Evolutionary conservation across 106 monocot species (phyloP).

Genomic region (Hemerocallis citrina): DNA sequence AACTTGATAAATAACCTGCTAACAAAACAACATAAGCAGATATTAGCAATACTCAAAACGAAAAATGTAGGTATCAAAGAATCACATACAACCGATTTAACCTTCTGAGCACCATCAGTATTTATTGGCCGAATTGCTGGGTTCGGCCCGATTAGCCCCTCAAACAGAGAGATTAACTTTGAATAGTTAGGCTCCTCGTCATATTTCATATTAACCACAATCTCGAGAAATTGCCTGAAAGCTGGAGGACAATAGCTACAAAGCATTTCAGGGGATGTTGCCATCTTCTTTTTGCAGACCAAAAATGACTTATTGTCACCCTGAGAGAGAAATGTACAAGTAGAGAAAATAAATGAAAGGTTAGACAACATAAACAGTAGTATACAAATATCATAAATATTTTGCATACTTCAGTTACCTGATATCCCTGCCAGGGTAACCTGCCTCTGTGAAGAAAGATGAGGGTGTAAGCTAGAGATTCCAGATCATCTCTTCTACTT

Average conservation of each 20-base stretch:
- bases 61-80: neutral
- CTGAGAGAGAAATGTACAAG: slow-evolving; percentile 18
- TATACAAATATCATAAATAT: neutral
- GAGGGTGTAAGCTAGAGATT: slow-evolving; percentile 91
- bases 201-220: slow-evolving; percentile 72
- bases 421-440: slow-evolving; percentile 90
- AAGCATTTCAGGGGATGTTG: slow-evolving; percentile 66
- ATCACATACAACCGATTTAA: slow-evolving; percentile 6
- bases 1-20: slow-evolving; percentile 44
- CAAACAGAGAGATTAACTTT: slow-evolving; percentile 67
- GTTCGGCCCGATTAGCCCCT: slow-evolving; percentile 66
- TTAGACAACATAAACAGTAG: neutral
- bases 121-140: slow-evolving; percentile 69
- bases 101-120: slow-evolving; percentile 83
- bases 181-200: slow-evolving; percentile 86
- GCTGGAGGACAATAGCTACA: slow-evolving; percentile 64
- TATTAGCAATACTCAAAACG: neutral
- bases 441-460: slow-evolving; percentile 74
- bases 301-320: slow-evolving; percentile 86
- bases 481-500: slow-evolving; percentile 88
- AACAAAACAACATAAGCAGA: neutral
- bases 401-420: slow-evolving; percentile 31
- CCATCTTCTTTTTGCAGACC: slow-evolving; percentile 87
- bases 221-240: slow-evolving; percentile 77
- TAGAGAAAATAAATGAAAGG: neutral